Evolutionary conservation across 139 green algal genomes (phyloP), one percentile per base, ranked within the genome.

Genomic region (Chlorella ohadii): DNA sequence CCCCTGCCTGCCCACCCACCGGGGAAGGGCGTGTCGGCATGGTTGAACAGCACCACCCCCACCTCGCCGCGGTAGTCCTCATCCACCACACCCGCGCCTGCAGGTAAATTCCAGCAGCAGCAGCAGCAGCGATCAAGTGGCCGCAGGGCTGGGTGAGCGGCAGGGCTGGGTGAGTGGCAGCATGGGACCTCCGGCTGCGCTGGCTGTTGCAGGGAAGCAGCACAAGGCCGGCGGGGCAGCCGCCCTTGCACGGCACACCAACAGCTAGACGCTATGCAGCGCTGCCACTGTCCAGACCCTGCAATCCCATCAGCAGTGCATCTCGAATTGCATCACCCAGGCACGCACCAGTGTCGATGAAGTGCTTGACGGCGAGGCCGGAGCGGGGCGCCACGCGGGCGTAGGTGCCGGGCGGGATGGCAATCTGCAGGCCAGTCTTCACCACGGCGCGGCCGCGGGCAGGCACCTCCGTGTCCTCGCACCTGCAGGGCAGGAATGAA

Each of bases 31-130:
- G 81, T 71, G 33, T 99, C 94, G 13, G 89, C 91, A 83, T 98
- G 94, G 91, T 99, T 99, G 91, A 99, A 99, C 22, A 99, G 94
- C 55, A 99, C 93, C 28, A 99, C 97, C 36, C 94, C 93, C 27
- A 99, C 92, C 23, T 94, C 84, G 15, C 97, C 97, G 0, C 97
- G 88, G 90, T 99, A 99, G 90, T 99, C 97, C 88, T 97, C 94
- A 72, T 99, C 97, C 20, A 99, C 92, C 27, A 99, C 97, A 31
- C 97, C 97, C 51, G 51, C 51, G 15, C 51, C 51, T 59, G 51
- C 51, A 59, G 44, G 6, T 6, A 51, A 6, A 51, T 6, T 6
- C 44, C 6, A 9, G 44, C 44, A 9, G 44, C 44, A 51, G 44
- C 44, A 51, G 44, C 44, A 51, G 44, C 7, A 51, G 9, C 44